phyloP scores from a whole-genome alignment of 169 alveolate genomes.

The Babesia ovata region DNA sequence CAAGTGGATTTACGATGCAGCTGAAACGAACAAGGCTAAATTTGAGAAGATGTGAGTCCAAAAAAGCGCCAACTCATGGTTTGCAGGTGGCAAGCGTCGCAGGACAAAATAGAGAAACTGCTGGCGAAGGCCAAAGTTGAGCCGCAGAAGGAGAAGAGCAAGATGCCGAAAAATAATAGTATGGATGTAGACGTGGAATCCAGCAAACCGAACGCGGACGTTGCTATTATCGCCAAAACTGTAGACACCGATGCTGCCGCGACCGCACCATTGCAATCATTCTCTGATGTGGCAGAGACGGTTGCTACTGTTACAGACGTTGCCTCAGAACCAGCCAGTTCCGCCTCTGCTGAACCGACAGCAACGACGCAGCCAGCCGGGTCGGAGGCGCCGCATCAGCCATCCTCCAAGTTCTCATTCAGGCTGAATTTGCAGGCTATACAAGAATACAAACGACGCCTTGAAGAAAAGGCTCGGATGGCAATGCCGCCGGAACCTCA shows the following conservation, averaged over 20 bases:
- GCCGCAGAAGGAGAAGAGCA: background rate
- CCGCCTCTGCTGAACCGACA: background rate
- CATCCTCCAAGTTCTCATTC: conserved; percentile 8
- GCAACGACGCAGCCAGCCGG: background rate
- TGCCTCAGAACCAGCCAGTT: background rate
- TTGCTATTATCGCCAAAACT: no score
- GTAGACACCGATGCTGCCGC: no score
- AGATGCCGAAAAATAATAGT: background rate
- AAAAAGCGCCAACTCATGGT: background rate
- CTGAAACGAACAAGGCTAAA: conserved; percentile 44
- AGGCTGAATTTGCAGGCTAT: conserved; percentile 50
- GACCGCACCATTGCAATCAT: no score
- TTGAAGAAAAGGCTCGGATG: background rate
- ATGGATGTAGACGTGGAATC: no score
- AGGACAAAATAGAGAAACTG: background rate
- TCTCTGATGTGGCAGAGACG: background rate
- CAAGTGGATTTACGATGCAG: conserved; percentile 69
- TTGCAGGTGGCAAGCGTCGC: conserved; percentile 51
- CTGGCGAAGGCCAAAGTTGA: conserved; percentile 21
- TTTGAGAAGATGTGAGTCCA: conserved; percentile 47
- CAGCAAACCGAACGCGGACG: no score
- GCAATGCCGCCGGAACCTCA: background rate
- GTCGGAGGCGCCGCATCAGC: background rate
- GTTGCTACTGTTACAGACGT: background rate
- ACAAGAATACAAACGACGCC: conserved; percentile 53